phyloP scores from a whole-genome alignment of 306 rosid species.

The Herpetospermum pedunculosum region DNA sequence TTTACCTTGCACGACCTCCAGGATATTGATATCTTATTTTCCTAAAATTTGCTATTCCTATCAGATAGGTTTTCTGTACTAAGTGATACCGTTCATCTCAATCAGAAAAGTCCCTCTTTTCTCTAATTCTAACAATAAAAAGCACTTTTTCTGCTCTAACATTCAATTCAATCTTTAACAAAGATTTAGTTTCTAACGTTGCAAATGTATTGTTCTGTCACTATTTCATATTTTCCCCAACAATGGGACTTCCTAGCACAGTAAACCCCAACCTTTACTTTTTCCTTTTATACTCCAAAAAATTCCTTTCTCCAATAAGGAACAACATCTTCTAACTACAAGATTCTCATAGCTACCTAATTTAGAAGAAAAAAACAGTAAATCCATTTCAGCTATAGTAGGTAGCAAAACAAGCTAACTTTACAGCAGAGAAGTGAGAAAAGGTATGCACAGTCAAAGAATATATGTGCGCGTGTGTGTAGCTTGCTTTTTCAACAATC shows the following conservation, averaged over 20 bases:
- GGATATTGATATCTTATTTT: background rate
- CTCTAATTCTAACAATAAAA: background rate
- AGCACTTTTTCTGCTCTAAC: background rate
- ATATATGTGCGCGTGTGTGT: background rate
- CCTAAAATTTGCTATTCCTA: background rate
- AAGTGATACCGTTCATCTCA: background rate
- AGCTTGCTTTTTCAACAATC: background rate
- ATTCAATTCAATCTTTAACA: background rate
- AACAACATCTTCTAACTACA: background rate
- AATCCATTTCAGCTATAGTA: background rate
- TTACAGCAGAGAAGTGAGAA: background rate
- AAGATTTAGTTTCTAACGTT: background rate
- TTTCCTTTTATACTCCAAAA: background rate
- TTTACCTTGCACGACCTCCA: background rate
- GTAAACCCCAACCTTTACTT: background rate
- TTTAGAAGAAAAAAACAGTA: background rate
- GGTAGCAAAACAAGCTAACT: background rate
- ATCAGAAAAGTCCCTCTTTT: constrained; percentile 3
- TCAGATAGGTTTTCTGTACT: background rate
- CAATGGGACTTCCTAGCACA: background rate
- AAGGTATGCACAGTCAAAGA: background rate
- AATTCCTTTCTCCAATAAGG: background rate
- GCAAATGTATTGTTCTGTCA: background rate
- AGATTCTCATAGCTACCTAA: background rate
- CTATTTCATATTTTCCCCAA: background rate